Base-by-base conservation (phyloP, 2,329 filamentous ascomycete genomes). In the Sporothrix humicola region DNA sequence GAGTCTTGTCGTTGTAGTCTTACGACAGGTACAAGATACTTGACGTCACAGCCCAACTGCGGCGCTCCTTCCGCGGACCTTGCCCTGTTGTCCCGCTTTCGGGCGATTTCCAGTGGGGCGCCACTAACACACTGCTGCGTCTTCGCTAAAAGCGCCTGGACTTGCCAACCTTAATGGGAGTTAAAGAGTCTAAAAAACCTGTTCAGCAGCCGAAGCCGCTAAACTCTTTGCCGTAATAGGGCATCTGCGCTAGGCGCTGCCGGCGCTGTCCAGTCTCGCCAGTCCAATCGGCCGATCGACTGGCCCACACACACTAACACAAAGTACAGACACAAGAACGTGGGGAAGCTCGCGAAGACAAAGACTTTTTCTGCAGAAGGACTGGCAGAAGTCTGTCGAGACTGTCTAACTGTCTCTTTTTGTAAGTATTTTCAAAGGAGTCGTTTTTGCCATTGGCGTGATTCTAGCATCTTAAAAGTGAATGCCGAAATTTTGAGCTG, bases 101-200 rank as follows among this genome's bases (percentile, higher is more conserved):
- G 31, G 59, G 59, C 59, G 31, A 63, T 63, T 63, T 63, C 59
- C 17, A 63, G 59, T 17, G 59, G 37, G 31, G 37, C 56, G 4
- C 52, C n/a, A 54, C 52, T 54, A n/a, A n/a, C 52, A 20, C n/a
- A 37, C 31, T 37, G 31, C 31, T 37, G 31, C 31, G 4, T 37
- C 31, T 5, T 37, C 31, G 31, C 31, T 5, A 37, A 37, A 37
- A 37, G 31, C 4, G 31, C 31, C 31, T 37, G 31, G 31, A 37
- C 31, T 37, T 37, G 31, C 59, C n/a, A 65, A 46, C 59, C 37
- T 63, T 46, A 63, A 44, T 44, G 23, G 31, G 23, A 52, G 4
- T 7, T 2, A 37, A 37, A 6, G 44, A 63, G 59, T 20, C 17
- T 59, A 59, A 63, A 44, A 63, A 63, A 63, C 59, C 59, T 65